Conservation (phyloP, 352 stramenopile genomes). For the Aphanomyces astaci region DNA sequence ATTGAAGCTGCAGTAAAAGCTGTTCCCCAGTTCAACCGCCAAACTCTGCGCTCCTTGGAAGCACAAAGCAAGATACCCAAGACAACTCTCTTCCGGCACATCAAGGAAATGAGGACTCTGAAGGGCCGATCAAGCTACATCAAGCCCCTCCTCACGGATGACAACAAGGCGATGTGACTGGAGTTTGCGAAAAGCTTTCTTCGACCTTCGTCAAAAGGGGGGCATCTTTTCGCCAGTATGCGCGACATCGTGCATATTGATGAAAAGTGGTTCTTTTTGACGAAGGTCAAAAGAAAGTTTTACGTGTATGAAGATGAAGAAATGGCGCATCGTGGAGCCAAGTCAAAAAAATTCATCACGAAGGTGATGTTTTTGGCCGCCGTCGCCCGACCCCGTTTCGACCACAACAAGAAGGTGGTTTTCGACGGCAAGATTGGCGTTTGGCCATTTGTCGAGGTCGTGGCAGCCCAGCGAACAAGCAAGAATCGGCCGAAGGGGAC, state of each 20-base stretch:
- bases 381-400: background rate
- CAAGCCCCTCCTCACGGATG: background rate
- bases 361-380: constrained; percentile 1
- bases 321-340: background rate
- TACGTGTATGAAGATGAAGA: too few species aligned
- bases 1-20: background rate
- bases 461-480: background rate
- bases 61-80: background rate
- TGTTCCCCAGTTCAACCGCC: background rate
- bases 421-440: constrained; percentile 9
- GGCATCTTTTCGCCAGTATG: background rate
- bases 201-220: background rate
- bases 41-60: background rate
- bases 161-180: background rate
- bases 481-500: too few species aligned
- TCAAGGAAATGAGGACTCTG: background rate
- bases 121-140: background rate
- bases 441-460: background rate
- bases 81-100: background rate
- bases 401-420: background rate
- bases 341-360: constrained; percentile 1
- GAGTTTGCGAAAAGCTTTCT: background rate
- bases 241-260: constrained; percentile 1
- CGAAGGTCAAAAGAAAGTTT: too few species aligned
- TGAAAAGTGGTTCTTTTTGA: constrained; percentile 9